Base-by-base conservation (phyloP, 164 flowering plant species). In the Protea cynaroides region DNA sequence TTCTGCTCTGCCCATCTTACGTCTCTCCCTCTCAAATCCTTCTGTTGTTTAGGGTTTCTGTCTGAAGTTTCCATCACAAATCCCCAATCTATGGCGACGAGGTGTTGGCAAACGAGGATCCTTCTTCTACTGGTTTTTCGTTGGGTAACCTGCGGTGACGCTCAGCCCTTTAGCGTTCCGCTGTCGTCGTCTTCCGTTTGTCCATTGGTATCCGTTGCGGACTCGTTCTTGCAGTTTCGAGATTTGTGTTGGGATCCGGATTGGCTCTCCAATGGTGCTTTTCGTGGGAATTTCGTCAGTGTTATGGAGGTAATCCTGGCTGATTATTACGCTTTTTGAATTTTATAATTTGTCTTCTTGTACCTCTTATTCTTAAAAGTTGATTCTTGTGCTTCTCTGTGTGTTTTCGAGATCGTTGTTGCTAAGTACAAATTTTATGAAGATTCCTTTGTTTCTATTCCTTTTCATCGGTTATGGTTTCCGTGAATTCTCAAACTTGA, bases 281-380 rank as follows among this genome's bases (percentile, higher is more conserved):
- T 58, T 34, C 50, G 66, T 61, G 36, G 62, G 18, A 58, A 56
- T 52, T 51, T 64, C 46, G 25, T 59, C 49, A 74, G 72, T 49
- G 76, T 76, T 22, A 73, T 64, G 36, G 82, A 79, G 87, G 85
- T 81, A 67, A 57, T 40, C 13, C 14, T 8, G 46, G 1, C 46
- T 8, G 46, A 40, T 40, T 9, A 8, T 40, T 40, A 1, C 9
- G 8, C 46, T 8, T 4, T 40, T 40, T 49, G 34, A 2, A 29
- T 29, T 29, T 29, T 29, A 29, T 49, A 49, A 18, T 13, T 49
- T 15, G 7, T 49, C 19, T 49, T 1, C 15, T 49, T 49, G 18
- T 49, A 15, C 4, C 19, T 19, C 17, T 15, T 19, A 15, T 49
- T 49, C 34, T 49, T 49, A 18, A 49, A 4, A 46, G 13, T 18